phyloP scores from a whole-genome alignment of 805 yeast species.

The Kuraishia ogatae region DNA sequence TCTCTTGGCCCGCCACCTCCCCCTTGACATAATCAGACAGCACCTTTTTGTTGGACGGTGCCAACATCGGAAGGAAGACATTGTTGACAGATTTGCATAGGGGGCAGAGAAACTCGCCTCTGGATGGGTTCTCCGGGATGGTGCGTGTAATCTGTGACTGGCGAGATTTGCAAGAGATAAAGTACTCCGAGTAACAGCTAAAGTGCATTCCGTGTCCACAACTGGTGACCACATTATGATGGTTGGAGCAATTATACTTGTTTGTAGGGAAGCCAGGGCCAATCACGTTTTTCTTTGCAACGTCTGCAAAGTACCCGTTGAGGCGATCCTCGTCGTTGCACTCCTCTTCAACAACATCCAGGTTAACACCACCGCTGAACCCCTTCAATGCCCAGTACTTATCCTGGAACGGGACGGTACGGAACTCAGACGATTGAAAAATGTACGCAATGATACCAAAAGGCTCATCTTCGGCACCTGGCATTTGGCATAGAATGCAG shows the following conservation, averaged over 20 bases:
- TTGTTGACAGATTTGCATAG: slow-evolving; percentile 84
- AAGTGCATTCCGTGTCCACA: slow-evolving; percentile 96
- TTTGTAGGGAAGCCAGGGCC: slow-evolving; percentile 65
- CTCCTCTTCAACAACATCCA: slow-evolving; percentile 15
- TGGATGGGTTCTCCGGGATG: slow-evolving; percentile 63
- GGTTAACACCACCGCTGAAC: slow-evolving; percentile 42
- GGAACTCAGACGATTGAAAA: slow-evolving; percentile 46
- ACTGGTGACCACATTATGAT: slow-evolving; percentile 49
- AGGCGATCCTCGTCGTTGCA: slow-evolving; percentile 19
- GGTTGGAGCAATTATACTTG: slow-evolving; percentile 25
- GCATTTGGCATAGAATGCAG: slow-evolving; percentile 79
- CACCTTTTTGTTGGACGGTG: slow-evolving; percentile 35
- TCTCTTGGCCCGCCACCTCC: too few species aligned
- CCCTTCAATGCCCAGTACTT: slow-evolving; percentile 59
- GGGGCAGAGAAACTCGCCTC: slow-evolving; percentile 79
- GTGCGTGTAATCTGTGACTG: slow-evolving; percentile 71
- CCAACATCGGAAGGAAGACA: slow-evolving; percentile 69
- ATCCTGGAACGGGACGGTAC: slow-evolving; percentile 57
- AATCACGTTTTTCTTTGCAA: slow-evolving; percentile 32
- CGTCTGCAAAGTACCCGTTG: slow-evolving; percentile 22
- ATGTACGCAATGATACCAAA: slow-evolving; percentile 70
- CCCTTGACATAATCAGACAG: neutral
- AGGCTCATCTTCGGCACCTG: slow-evolving; percentile 49
- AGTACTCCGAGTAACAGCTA: slow-evolving; percentile 60
- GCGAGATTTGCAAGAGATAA: slow-evolving; percentile 42